phyloP scores from a whole-genome alignment of 345 rosid genomes.

The Boechera stricta region DNA sequence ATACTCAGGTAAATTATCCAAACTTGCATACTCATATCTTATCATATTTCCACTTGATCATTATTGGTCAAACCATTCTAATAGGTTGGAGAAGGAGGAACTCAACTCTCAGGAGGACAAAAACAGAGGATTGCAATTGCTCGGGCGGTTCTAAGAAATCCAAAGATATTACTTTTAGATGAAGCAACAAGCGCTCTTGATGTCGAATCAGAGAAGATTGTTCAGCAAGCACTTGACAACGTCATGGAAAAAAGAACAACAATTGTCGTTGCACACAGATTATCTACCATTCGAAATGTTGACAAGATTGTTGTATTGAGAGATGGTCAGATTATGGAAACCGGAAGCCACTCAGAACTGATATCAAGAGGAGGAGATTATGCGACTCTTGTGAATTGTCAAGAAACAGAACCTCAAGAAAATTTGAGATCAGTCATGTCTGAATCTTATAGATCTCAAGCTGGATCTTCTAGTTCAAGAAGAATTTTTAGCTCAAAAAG shows the following conservation, averaged over 20 bases:
- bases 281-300: slow-evolving; percentile 71
- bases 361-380: slow-evolving; percentile 71
- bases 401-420: slow-evolving; percentile 52
- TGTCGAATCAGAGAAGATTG: slow-evolving; percentile 73
- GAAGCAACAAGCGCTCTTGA: slow-evolving; percentile 97
- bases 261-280: slow-evolving; percentile 71
- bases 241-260: slow-evolving; percentile 71
- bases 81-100: slow-evolving; percentile 95
- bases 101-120: slow-evolving; percentile 96
- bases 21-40: not conserved
- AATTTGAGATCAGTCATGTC: slow-evolving; percentile 47
- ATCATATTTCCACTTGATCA: not conserved
- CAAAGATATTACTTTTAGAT: slow-evolving; percentile 78
- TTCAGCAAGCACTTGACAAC: slow-evolving; percentile 74
- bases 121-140: slow-evolving; percentile 93
- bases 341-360: slow-evolving; percentile 73
- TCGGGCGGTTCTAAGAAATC: slow-evolving; percentile 80
- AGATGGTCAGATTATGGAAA: slow-evolving; percentile 69
- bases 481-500: slow-evolving; percentile 34
- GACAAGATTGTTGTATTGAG: slow-evolving; percentile 74
- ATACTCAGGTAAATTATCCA: slow-evolving; percentile 59
- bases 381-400: slow-evolving; percentile 60
- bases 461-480: slow-evolving; percentile 38
- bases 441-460: slow-evolving; percentile 53
- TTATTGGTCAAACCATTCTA: not conserved